Evolutionary conservation across 1,139 yeast species (phyloP), one percentile per base, ranked within the genome.

Genomic region (Trichomonascaceae sp.): DNA sequence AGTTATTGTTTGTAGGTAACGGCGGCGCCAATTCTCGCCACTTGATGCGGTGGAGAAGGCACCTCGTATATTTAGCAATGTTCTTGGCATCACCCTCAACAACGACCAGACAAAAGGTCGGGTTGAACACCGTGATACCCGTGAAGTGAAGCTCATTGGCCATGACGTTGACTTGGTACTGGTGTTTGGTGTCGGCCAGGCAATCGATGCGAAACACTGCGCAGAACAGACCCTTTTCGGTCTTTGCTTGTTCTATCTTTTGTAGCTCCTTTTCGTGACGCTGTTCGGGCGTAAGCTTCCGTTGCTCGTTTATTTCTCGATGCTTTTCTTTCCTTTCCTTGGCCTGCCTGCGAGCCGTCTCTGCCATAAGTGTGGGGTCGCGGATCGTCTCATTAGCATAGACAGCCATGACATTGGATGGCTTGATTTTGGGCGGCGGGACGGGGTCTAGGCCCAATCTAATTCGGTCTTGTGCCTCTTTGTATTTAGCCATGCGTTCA

Each of bases 361-460:
- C 64, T 50, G 89, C 98, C 45, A 87, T 76, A 3, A 74, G 73
- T 0, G 98, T 89, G 0, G 98, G 98, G 50, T 89, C 94, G 41
- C 69, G 67, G 31, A 85, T 77, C n/a, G 92, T 82, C 41, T 81
- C 93, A 48, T 82, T 76, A 3, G 95, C 81, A 32, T 78, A 63
- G 0, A 84, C 94, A 44, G 71, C 77, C 85, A 82, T 80, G 52
- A 87, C 65, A 51, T 87, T 89, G 30, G 77, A 71, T 34, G 84
- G 60, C 47, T 77, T 82, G 20, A 87, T 82, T 54, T 87, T 89
- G 2, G 96, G 94, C 4, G 79, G 78, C 0, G 95, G 96, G 2
- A 93, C 80, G 0, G 93, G 79, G 33, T 77, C 85, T 16, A 87
- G 59, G 0, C 98, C 98, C 4, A 82, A 60, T 41, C 75, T 69